These are phyloP conservation scores for Lentinus tigrinus DNA, from an alignment of 768 basidiomycete genomes.

Conservation along the genomic window DNA sequence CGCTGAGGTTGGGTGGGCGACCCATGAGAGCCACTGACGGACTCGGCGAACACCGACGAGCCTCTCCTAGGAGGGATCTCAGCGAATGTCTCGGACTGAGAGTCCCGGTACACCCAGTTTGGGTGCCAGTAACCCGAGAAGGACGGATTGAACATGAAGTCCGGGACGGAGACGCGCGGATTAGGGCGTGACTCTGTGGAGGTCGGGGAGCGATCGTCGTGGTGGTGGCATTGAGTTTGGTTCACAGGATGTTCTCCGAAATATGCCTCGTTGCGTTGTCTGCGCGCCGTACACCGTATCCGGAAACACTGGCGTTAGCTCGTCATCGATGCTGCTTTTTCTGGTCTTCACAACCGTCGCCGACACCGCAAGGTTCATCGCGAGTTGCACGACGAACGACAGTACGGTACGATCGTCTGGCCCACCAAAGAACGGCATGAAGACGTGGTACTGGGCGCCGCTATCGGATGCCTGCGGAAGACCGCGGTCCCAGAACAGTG, in stretches of 20 bases:
- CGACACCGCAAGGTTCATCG: slow-evolving; percentile 57
- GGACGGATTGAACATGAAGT: slow-evolving; percentile 16
- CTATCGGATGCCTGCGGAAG: slow-evolving; percentile 30
- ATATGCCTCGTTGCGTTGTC: slow-evolving; percentile 64
- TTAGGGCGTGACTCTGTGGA: not conserved
- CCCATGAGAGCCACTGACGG: slow-evolving; percentile 8
- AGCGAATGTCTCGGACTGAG: not conserved
- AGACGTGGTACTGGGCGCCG: slow-evolving; percentile 54
- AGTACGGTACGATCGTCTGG: slow-evolving; percentile 90
- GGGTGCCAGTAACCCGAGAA: slow-evolving; percentile 29
- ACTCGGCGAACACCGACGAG: slow-evolving; percentile 27
- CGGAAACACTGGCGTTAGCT: slow-evolving; percentile 39
- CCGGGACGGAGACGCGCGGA: not conserved
- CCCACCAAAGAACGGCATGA: slow-evolving; percentile 92
- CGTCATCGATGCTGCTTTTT: slow-evolving; percentile 40
- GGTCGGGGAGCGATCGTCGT: slow-evolving; percentile 1
- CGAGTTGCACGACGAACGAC: slow-evolving; percentile 76
- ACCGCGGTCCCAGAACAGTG: slow-evolving; percentile 81
- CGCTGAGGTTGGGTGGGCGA: not conserved
- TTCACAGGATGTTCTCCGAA: slow-evolving; percentile 81
- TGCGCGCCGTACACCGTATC: slow-evolving; percentile 73
- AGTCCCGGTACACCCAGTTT: slow-evolving; percentile 30
- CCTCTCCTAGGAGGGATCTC: not conserved
- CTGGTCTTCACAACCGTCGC: slow-evolving; percentile 74
- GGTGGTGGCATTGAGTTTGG: slow-evolving; percentile 45